Conservation (phyloP, 2,329 filamentous ascomycete species). For the Cladophialophora psammophila region DNA sequence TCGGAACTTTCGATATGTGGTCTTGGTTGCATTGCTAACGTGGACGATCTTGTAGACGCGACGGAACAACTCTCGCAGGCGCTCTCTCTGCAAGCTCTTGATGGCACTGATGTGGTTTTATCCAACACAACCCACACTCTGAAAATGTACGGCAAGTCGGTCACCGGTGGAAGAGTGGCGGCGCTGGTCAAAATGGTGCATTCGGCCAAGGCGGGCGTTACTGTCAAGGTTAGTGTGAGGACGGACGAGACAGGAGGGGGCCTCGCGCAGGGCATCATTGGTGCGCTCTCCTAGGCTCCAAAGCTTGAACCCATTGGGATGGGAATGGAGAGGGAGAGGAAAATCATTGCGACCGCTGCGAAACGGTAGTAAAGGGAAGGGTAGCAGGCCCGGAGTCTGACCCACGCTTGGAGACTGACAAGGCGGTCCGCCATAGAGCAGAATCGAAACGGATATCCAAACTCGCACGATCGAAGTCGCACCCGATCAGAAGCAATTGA, state of each 20-base stretch:
- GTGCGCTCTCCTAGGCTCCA: conserved; percentile 24
- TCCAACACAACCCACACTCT: conserved; percentile 91
- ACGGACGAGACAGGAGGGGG: conserved; percentile 81
- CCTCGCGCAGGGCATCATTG: conserved; percentile 64
- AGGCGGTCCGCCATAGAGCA: not conserved
- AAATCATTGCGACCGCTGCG: not conserved
- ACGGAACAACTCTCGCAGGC: conserved; percentile 88
- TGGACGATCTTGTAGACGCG: conserved; percentile 69
- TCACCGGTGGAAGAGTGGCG: conserved; percentile 87
- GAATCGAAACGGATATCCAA: not conserved
- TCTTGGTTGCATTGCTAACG: conserved; percentile 18
- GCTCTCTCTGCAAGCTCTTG: conserved; percentile 88
- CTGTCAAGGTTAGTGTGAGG: conserved; percentile 91
- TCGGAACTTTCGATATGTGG: not conserved
- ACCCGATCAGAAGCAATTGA: not conserved
- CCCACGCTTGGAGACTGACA: not conserved
- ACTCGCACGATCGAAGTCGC: not conserved
- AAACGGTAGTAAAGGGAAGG: not conserved
- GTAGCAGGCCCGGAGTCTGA: not conserved
- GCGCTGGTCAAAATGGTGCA: conserved; percentile 91
- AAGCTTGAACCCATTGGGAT: not conserved
- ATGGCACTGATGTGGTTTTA: conserved; percentile 89
- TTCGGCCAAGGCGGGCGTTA: conserved; percentile 89
- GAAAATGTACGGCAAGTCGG: conserved; percentile 94
- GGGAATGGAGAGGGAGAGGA: not conserved